Evolutionary conservation across 768 basidiomycete genomes (phyloP), one percentile per base, ranked within the genome.

Genomic region (Panaeolus papilionaceus): DNA sequence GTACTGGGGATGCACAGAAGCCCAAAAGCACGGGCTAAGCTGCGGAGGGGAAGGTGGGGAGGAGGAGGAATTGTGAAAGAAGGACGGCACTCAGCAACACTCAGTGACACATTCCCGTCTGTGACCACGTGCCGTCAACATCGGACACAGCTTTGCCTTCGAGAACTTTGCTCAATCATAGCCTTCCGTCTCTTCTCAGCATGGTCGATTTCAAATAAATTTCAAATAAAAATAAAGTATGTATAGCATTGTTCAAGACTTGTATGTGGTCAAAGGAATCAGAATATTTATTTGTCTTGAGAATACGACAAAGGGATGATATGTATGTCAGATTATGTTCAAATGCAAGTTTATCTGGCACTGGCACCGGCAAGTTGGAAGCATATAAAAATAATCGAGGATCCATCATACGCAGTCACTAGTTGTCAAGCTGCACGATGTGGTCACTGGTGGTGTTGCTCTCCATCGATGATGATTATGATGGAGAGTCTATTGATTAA

Each of bases 81-180:
- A 63, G 47, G 61, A 61, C 54, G 26, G 28, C 54, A 58, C 54
- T 58, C 54, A 33, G 28, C 54, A 58, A 58, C 54, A 49, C 54
- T 58, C 54, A 58, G 54, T 58, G 54, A 58, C 54, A 51, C 47
- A 58, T 58, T 58, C 54, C 26, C 26, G 54, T 28, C 54, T 58
- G 54, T 58, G 54, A 58, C 54, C 54, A 58, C 54, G 54, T 58
- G 54, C 54, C 54, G 54, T 58, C 26, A 33, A 58, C 54, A 58
- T 58, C 54, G 54, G 54, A 58, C 54, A 58, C 54, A 58, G 54
- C 54, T 58, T 58, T 58, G 14, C 54, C 28, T 58, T 58, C 28
- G 54, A 58, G 54, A 58, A 58, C 33, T 58, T 58, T 58, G 28
- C 14, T 28, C 8, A 23, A 49, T 49, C 54, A 58, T 58, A 58